These are phyloP conservation scores for Talinum fruticosum DNA, from an alignment of 148 eudicot species.

Conservation along the genomic window DNA sequence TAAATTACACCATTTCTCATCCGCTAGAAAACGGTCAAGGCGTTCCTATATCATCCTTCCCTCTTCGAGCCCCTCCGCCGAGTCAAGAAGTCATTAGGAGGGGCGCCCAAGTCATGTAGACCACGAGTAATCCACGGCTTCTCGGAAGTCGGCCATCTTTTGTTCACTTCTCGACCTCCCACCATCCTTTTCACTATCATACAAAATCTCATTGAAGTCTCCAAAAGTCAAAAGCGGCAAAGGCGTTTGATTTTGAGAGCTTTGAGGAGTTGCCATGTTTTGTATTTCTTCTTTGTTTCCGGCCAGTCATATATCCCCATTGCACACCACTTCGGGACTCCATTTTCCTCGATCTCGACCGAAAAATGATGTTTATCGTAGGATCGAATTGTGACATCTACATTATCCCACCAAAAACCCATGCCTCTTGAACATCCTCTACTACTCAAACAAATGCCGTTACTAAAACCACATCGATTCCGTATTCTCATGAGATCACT, in stretches of 20 bases:
- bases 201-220: too few species aligned
- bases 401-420: background rate
- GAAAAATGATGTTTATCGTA: background rate
- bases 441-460: background rate
- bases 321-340: background rate
- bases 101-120: too few species aligned
- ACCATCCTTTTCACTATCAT: too few species aligned
- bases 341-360: background rate
- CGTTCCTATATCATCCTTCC: too few species aligned
- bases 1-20: too few species aligned
- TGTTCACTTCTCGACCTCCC: too few species aligned
- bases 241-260: too few species aligned
- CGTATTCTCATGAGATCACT: background rate
- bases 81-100: too few species aligned
- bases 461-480: background rate
- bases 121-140: too few species aligned
- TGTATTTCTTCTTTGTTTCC: background rate
- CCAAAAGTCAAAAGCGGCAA: too few species aligned
- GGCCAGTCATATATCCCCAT: background rate
- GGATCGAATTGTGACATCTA: background rate
- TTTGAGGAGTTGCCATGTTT: background rate
- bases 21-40: too few species aligned
- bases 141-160: too few species aligned
- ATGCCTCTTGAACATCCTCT: background rate
- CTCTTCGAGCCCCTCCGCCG: background rate